These are phyloP conservation scores for Pholiota molesta DNA, from an alignment of 768 basidiomycete genomes.

Conservation along the genomic window DNA sequence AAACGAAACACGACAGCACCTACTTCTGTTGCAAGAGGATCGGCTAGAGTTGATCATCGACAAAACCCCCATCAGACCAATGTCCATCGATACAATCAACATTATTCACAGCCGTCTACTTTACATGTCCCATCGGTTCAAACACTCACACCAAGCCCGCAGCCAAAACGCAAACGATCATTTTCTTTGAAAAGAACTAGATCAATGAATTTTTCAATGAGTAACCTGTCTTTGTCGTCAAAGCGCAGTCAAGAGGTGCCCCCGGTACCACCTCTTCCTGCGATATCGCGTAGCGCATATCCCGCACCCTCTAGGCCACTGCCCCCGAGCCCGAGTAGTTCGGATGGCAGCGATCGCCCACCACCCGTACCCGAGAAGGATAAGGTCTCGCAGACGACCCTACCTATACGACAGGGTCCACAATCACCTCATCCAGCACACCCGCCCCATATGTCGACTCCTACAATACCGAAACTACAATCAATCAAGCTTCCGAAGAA, in stretches of 20 bases:
- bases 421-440: background rate
- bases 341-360: conserved; percentile 6
- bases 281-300: conserved; percentile 32
- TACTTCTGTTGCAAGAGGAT: background rate
- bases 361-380: conserved; percentile 22
- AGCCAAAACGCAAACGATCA: conserved; percentile 35
- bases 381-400: background rate
- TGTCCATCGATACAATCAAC: background rate
- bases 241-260: conserved; percentile 37
- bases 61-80: conserved; percentile 4
- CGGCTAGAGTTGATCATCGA: background rate
- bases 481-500: conserved; percentile 36
- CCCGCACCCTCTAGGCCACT: conserved; percentile 42
- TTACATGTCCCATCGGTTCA: conserved; percentile 5
- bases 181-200: conserved; percentile 49
- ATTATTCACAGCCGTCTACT: background rate
- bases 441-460: background rate
- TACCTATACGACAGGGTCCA: background rate
- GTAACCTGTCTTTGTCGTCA: conserved; percentile 24
- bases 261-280: conserved; percentile 42
- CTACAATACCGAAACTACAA: conserved; percentile 1
- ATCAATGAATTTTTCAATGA: conserved; percentile 43
- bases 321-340: conserved; percentile 34
- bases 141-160: conserved; percentile 13
- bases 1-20: background rate